These are phyloP conservation scores for Scheffersomyces ergatensis DNA, from an alignment of 805 yeast genomes.

Conservation along the genomic window DNA sequence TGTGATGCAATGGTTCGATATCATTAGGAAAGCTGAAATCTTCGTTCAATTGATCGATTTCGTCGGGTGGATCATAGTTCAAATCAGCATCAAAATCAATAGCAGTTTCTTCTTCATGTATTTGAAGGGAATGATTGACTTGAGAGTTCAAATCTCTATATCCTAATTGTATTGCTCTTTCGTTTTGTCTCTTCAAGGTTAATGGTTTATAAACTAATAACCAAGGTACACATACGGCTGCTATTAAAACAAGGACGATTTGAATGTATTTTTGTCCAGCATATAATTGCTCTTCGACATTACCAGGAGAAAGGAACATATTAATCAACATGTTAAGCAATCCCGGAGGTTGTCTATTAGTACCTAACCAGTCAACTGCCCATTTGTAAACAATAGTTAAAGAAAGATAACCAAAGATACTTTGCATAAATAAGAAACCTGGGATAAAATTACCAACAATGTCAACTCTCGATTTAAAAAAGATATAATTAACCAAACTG, in stretches of 20 bases:
- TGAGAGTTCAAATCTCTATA: conserved; percentile 39
- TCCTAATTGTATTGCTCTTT: conserved; percentile 32
- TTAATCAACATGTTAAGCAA: conserved; percentile 71
- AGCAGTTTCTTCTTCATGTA: conserved; percentile 42
- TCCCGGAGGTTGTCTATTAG: conserved; percentile 66
- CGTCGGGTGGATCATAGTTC: conserved; percentile 13
- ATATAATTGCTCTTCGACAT: conserved; percentile 61
- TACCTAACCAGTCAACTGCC: conserved; percentile 67
- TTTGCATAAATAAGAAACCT: conserved; percentile 71
- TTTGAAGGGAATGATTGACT: conserved; percentile 39
- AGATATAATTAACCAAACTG: conserved; percentile 60
- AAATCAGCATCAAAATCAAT: conserved; percentile 14
- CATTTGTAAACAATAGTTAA: conserved; percentile 71
- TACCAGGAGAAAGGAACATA: conserved; percentile 75
- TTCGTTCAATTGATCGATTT: conserved; percentile 11
- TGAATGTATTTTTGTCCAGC: conserved; percentile 65
- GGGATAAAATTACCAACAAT: conserved; percentile 73
- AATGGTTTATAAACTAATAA: conserved; percentile 65
- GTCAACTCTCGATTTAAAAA: conserved; percentile 60
- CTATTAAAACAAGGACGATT: conserved; percentile 53
- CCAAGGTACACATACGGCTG: conserved; percentile 75
- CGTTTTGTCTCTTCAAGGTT: conserved; percentile 34
- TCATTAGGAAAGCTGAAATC: conserved; percentile 40
- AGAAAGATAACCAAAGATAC: conserved; percentile 70
- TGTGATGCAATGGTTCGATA: conserved; percentile 29